Base-by-base conservation (phyloP, 2,329 filamentous ascomycete genomes). In the Bipolaris victoriae region DNA sequence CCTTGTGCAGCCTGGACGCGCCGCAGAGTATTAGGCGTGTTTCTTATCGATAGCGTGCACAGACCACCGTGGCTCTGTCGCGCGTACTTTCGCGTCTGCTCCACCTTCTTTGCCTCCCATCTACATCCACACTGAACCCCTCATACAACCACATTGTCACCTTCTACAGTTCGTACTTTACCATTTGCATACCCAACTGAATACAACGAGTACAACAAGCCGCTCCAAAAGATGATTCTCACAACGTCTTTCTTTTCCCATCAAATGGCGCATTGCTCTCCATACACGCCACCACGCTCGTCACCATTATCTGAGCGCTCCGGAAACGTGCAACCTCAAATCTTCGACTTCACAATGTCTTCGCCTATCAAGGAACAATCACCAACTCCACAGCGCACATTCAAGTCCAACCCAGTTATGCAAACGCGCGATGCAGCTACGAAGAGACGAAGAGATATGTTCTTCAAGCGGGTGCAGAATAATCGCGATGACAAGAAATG, bases 361-460 rank as follows among this genome's bases (percentile, higher is more conserved):
- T 61, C 67, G 9, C 63, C 64, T 5, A 57, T 36, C 15, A 61
- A 64, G 6, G 67, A 70, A 44, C 67, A 66, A 35, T 35, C 51
- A 0, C 29, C 60, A 7, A 58, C 61, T 15, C 49, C 64, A 1
- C 69, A 75, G 47, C 73, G 73, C 45, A 79, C 80, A 13, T 77
- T 82, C 52, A 88, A 88, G 58, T 81, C 83, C 35, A 91, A 89
- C 60, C 89, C 88, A 0, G 67, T 89, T 6, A 76, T 87, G 16
- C 83, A 84, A 62, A 83, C 78, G 58, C 82, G 85, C 49, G 78
- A 92, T 70, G 85, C 85, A 16, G 80, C 81, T 0, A 85, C 87
- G 53, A 87, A 91, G 70, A 80, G 83, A 52, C 80, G 90, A 55
- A 81, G 90, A 45, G 84, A 84, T 31, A 79, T 89, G 54, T 94